Percentiles rank a stretch among this genome's conserved stretches.
Evolutionary conservation across 192 early-diverging fungal genomes (phyloP).

Genomic region (Coemansia umbellata): DNA sequence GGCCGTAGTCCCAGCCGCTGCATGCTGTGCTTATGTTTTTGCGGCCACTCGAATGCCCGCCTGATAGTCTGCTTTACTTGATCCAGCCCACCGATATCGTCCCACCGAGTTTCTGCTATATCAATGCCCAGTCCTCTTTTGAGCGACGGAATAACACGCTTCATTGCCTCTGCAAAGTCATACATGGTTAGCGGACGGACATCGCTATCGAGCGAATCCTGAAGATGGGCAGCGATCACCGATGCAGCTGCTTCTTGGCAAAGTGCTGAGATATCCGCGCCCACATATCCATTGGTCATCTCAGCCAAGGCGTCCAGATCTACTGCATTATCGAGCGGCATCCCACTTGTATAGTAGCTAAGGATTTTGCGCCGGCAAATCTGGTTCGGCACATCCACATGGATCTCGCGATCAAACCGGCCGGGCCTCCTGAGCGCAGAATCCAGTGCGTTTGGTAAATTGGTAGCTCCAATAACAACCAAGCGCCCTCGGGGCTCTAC

Average conservation of each 20-base stretch:
- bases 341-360: slow-evolving; percentile 48
- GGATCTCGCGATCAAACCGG: slow-evolving; percentile 95
- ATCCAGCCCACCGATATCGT: slow-evolving; percentile 86
- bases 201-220: no score
- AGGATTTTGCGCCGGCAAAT: slow-evolving; percentile 63
- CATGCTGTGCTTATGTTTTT: slow-evolving; percentile 65
- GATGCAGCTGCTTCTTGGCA: slow-evolving; percentile 74
- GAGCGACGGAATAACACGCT: slow-evolving; percentile 64
- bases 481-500: slow-evolving; percentile 94
- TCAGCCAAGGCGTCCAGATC: slow-evolving; percentile 55
- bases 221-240: slow-evolving; percentile 1
- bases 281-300: slow-evolving; percentile 88
- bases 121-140: slow-evolving; percentile 64
- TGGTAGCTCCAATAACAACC: slow-evolving; percentile 97
- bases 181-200: slow-evolving; percentile 51
- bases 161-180: slow-evolving; percentile 67
- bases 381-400: slow-evolving; percentile 79
- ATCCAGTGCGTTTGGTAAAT: slow-evolving; percentile 94
- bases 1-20: slow-evolving; percentile 71
- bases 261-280: slow-evolving; percentile 84
- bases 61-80: slow-evolving; percentile 71
- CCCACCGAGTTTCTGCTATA: slow-evolving; percentile 63
- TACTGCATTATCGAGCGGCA: slow-evolving; percentile 54
- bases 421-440: slow-evolving; percentile 93
- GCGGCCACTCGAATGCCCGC: slow-evolving; percentile 89